These are phyloP conservation scores for Eragrostis tef DNA, from an alignment of 202 grass and related monocot genomes.

Conservation along the genomic window DNA sequence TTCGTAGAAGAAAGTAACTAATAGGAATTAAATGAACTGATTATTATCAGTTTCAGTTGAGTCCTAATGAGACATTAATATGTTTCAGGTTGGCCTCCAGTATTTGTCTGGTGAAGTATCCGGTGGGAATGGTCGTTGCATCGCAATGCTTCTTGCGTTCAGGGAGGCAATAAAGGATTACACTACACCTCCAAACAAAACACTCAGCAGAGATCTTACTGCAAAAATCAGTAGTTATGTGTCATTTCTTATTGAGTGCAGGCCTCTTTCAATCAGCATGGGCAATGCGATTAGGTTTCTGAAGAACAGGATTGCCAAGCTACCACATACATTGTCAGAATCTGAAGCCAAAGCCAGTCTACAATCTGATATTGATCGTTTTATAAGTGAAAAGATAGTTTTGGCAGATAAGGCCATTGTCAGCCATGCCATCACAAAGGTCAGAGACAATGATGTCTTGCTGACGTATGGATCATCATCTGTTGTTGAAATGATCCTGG, in stretches of 20 bases:
- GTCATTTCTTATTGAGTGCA: constrained; percentile 94
- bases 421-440: constrained; percentile 78
- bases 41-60: constrained; percentile 37
- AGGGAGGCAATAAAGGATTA: constrained; percentile 84
- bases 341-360: constrained; percentile 82
- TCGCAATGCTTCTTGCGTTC: constrained; percentile 95
- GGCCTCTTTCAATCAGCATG: constrained; percentile 94
- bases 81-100: constrained; percentile 85
- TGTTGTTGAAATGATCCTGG: constrained; percentile 89
- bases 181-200: constrained; percentile 79
- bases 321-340: constrained; percentile 68
- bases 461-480: constrained; percentile 81
- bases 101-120: constrained; percentile 80
- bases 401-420: constrained; percentile 87
- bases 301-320: constrained; percentile 77
- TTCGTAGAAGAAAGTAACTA: constrained; percentile 19
- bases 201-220: constrained; percentile 75
- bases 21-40: constrained; percentile 16
- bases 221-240: constrained; percentile 86
- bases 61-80: neutral
- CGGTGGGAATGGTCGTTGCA: constrained; percentile 87
- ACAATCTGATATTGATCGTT: constrained; percentile 85
- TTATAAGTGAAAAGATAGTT: constrained; percentile 92
- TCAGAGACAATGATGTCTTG: constrained; percentile 87
- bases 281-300: constrained; percentile 91